A percentile compares a stretch with the other conserved stretches of the same genome.
Conservation (phyloP, 2,329 filamentous ascomycete genomes). For the Rhynchosporium secalis region DNA sequence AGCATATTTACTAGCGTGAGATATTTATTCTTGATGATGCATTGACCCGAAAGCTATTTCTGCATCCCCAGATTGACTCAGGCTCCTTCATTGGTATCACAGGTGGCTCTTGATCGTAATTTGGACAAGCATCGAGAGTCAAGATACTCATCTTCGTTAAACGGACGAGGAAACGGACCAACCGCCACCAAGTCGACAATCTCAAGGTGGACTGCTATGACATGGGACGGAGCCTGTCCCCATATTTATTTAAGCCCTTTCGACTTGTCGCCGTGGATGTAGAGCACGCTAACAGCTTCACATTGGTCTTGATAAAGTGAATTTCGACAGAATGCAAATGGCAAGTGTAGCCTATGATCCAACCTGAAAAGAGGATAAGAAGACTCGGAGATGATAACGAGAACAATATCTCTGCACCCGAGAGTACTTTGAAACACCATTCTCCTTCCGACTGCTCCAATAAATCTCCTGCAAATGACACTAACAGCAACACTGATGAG, state of each 20-base stretch:
- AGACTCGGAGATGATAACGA: constrained; percentile 1
- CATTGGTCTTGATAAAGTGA: not conserved
- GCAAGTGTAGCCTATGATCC: constrained; percentile 2
- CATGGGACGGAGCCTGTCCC: not conserved
- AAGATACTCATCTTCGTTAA: constrained; percentile 3
- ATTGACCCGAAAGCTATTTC: not conserved
- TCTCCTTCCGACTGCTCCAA: not conserved
- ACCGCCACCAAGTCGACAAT: constrained; percentile 10
- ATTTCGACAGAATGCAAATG: constrained; percentile 3
- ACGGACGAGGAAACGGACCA: constrained; percentile 1
- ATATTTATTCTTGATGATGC: not conserved
- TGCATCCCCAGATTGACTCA: constrained; percentile 9
- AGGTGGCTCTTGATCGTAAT: constrained; percentile 3
- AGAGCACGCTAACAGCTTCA: not conserved
- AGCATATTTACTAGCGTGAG: not conserved
- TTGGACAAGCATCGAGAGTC: constrained; percentile 12
- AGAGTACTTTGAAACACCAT: not conserved
- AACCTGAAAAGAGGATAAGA: not conserved
- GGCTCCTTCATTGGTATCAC: not conserved
- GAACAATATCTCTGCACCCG: not conserved
- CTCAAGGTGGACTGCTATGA: constrained; percentile 3
- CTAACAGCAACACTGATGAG: not conserved
- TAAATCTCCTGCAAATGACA: not conserved
- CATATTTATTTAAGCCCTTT: not conserved
- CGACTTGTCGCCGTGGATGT: not conserved